Percentiles rank a stretch among this genome's conserved stretches.
These are phyloP conservation scores for Lactarius vividus DNA, from an alignment of 768 basidiomycete species.

Conservation along the genomic window DNA sequence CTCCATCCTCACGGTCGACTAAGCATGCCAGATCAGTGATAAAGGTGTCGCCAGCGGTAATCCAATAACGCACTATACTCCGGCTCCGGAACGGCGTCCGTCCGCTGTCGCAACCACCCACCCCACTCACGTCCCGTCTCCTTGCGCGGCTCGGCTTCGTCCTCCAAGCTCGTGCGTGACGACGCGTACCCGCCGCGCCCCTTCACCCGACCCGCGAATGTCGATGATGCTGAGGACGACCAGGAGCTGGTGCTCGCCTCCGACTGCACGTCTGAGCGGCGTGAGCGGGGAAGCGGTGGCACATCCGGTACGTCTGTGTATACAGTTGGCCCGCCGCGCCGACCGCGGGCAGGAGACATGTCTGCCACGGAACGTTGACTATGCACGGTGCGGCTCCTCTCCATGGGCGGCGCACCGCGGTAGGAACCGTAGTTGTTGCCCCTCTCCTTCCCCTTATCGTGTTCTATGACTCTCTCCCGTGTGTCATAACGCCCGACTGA, in stretches of 20 bases:
- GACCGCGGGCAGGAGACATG: constrained; percentile 20
- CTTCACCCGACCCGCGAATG: constrained; percentile 41
- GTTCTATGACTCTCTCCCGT: constrained; percentile 2
- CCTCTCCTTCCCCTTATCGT: constrained; percentile 11
- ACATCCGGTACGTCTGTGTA: constrained; percentile 13
- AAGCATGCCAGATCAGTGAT: neutral
- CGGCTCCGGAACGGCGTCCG: neutral
- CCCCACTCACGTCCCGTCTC: neutral
- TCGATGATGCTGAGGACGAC: constrained; percentile 30
- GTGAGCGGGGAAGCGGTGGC: constrained; percentile 27
- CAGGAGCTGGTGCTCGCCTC: constrained; percentile 32
- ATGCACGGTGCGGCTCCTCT: constrained; percentile 26
- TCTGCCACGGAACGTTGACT: constrained; percentile 28
- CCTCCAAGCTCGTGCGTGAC: constrained; percentile 46
- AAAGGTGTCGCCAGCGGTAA: neutral
- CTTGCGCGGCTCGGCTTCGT: constrained; percentile 32
- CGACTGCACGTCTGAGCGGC: constrained; percentile 15
- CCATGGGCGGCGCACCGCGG: constrained; percentile 18
- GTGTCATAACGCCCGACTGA: constrained; percentile 32
- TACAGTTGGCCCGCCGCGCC: neutral
- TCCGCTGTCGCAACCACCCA: constrained; percentile 10
- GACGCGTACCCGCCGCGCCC: constrained; percentile 36
- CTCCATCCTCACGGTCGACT: constrained; percentile 10
- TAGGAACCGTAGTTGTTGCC: constrained; percentile 22
- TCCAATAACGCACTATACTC: constrained; percentile 7